Conservation (phyloP, 495 filamentous ascomycete species). For the Aeminium ludgeri region DNA sequence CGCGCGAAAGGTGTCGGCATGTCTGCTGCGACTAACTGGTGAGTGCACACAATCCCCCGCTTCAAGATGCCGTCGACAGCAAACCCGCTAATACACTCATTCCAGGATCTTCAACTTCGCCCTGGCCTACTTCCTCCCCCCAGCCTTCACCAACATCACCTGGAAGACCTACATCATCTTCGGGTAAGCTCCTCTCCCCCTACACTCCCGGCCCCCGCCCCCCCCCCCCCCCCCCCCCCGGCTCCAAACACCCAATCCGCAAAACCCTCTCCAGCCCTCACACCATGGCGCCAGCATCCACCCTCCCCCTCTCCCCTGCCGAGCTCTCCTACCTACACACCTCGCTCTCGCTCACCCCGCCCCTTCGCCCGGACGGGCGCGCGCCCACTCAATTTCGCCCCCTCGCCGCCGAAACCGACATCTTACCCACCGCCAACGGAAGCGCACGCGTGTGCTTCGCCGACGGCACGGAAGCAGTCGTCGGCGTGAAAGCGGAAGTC, state of each 20-base stretch:
- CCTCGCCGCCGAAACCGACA: slow-evolving; percentile 69
- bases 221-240: too few relatives aligned
- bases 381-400: slow-evolving; percentile 76
- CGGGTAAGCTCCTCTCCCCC: background rate
- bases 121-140: slow-evolving; percentile 56
- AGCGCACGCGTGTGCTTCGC: slow-evolving; percentile 85
- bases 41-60: too few relatives aligned
- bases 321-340: slow-evolving; percentile 92
- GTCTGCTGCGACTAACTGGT: slow-evolving; percentile 5
- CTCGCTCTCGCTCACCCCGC: slow-evolving; percentile 61
- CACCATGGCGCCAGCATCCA: slow-evolving; percentile 22
- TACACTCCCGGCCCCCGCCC: background rate
- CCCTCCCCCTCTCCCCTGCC: slow-evolving; percentile 63
- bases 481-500: slow-evolving; percentile 87
- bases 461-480: slow-evolving; percentile 87
- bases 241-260: too few relatives aligned
- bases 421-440: slow-evolving; percentile 78
- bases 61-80: too few relatives aligned
- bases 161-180: slow-evolving; percentile 34
- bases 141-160: slow-evolving; percentile 50
- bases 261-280: too few relatives aligned
- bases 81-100: background rate
- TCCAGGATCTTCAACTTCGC: slow-evolving; percentile 60
- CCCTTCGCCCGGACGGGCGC: slow-evolving; percentile 80
- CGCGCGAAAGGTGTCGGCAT: slow-evolving; percentile 8